Conservation (phyloP, 345 rosid species). For the Aurinia saxatilis region DNA sequence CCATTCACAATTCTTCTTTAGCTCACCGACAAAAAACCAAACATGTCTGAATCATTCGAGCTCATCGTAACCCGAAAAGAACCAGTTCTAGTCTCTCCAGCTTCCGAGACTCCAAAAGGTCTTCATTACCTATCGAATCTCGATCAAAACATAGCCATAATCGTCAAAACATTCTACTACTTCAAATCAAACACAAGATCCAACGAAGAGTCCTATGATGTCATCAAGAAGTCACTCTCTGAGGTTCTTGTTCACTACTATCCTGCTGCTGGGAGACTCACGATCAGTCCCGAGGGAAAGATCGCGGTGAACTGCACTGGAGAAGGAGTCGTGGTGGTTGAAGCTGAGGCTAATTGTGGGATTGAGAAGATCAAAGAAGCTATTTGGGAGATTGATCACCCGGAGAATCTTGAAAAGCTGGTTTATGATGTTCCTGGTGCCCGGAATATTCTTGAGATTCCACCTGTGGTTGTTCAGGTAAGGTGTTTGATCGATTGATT, state of each 20-base stretch:
- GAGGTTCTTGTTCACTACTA: conserved; percentile 64
- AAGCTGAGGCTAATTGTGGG: conserved; percentile 61
- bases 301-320: conserved; percentile 67
- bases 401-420: conserved; percentile 64
- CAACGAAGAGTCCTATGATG: conserved; percentile 55
- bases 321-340: conserved; percentile 83
- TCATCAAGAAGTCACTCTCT: conserved; percentile 56
- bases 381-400: conserved; percentile 55
- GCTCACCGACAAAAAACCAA: background rate
- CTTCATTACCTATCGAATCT: conserved; percentile 71
- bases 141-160: conserved; percentile 83
- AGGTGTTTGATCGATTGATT: background rate
- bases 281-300: conserved; percentile 69
- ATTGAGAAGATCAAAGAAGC: conserved; percentile 47
- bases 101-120: conserved; percentile 57
- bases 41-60: conserved; percentile 46
- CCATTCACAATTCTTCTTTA: conserved; percentile 7
- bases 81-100: conserved; percentile 56
- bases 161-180: conserved; percentile 72
- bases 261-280: conserved; percentile 69
- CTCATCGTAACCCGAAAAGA: conserved; percentile 40
- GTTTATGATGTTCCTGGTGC: conserved; percentile 70
- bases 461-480: conserved; percentile 73
- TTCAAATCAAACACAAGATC: conserved; percentile 56
- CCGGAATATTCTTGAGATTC: conserved; percentile 70